Conservation (phyloP, 352 stramenopile species). For the Globisporangium camurandrum region DNA sequence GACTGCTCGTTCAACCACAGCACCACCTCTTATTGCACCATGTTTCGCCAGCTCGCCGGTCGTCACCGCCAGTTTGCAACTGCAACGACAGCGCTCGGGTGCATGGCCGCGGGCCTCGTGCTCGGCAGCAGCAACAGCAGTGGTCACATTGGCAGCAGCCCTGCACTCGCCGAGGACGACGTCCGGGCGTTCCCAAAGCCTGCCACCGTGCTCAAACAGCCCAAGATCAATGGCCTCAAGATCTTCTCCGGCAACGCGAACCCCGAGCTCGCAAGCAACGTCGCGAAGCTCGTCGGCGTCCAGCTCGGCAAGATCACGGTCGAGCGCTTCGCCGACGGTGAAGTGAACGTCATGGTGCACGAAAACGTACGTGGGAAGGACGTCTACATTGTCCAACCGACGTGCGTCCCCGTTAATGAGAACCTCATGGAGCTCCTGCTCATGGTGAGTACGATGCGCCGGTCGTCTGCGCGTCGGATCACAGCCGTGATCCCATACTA, state of each 20-base stretch:
- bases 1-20: neutral
- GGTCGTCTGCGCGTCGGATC: slow-evolving; percentile 96
- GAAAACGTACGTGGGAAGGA: slow-evolving; percentile 99
- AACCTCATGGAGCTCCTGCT: slow-evolving; percentile 99
- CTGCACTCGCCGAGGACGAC: slow-evolving; percentile 45
- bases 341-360: slow-evolving; percentile 99
- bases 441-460: slow-evolving; percentile 96
- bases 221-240: slow-evolving; percentile 92
- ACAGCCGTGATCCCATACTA: slow-evolving; percentile 98
- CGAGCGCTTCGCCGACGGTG: slow-evolving; percentile 97
- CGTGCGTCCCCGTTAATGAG: slow-evolving; percentile 98
- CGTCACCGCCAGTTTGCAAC: slow-evolving; percentile 41
- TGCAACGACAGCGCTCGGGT: slow-evolving; percentile 39
- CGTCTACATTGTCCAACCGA: slow-evolving; percentile 99
- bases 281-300: slow-evolving; percentile 96
- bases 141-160: slow-evolving; percentile 17
- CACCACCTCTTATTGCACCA: no score
- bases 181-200: slow-evolving; percentile 30
- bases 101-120: slow-evolving; percentile 29
- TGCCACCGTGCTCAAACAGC: slow-evolving; percentile 70
- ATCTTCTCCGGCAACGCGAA: slow-evolving; percentile 99
- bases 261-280: slow-evolving; percentile 93
- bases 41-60: slow-evolving; percentile 68
- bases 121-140: slow-evolving; percentile 27
- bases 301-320: slow-evolving; percentile 98